Base-by-base conservation (phyloP, 257 asterid species). In the Solanum dulcamara region DNA sequence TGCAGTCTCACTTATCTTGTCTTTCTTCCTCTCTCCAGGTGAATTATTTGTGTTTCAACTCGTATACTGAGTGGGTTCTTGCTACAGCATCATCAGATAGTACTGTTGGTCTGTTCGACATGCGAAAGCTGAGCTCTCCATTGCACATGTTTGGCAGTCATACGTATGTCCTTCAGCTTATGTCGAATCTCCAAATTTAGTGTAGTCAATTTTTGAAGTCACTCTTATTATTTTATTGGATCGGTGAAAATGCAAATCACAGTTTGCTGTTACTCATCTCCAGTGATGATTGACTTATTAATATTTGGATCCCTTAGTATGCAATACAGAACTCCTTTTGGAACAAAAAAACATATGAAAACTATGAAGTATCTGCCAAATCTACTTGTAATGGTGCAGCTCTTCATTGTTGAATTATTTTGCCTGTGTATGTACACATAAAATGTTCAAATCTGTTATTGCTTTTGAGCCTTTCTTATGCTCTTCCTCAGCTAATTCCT, bases 51-150 rank as follows among this genome's bases (percentile, higher is more conserved):
- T 93, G 97, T 44, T 97, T 97, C 94, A 97, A 95, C 87, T 98
- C 94, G 32, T 95, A 92, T 83, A 97, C 92, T 46, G 99, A 97
- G 86, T 95, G 97, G 98, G 82, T 92, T 87, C 86, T 95, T 86
- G 98, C 98, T 53, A 97, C 99, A 84, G 98, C 99, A 60, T 97
- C 99, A 46, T 95, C 99, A 81, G 98, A 97, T 88, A 83, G 94
- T 15, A 95, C 99, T 75, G 93, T 97, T 87, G 98, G 99, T 60
- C 92, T 94, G 83, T 95, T 95, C 38, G 98, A 97, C 84, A 87
- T 97, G 91, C 93, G 98, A 86, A 97, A 95, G 87, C 87, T 95
- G 90, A 91, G 88, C 85, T 83, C 93, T 66, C 98, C 98, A 26
- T 64, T 96, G 91, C 99, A 96, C 68, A 90, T 92, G 85, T 90